Base-by-base conservation (phyloP, 331 rosid genomes). In the Malus hybrid region DNA sequence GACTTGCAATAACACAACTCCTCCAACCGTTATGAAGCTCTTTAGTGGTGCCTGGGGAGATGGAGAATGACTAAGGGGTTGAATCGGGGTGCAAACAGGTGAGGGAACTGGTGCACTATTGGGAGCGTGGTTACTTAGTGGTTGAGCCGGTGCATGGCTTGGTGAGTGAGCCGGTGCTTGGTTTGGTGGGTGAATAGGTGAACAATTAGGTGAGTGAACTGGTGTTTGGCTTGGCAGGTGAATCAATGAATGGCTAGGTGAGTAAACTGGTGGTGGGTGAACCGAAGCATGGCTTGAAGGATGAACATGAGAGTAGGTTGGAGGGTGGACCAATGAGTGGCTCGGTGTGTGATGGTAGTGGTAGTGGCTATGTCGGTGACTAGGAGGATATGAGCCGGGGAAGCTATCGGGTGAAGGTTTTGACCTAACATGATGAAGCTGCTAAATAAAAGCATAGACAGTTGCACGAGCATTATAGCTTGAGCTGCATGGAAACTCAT, bases 1-100 rank as follows among this genome's bases (percentile, higher is more conserved):
- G 90, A 73, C 76, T 90, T 88, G 80, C 88, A 82, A 34, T 81
- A 92, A 46, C 42, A 92, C 97, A 54, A 92, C 92, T 1, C 96
- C 93, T 77, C 88, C 85, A 20, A 92, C 92, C 0, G 92, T 87
- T 0, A 87, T 76, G 20, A 83, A 86, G 77, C 87, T 85, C 63
- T 88, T 86, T 3, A 78, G 82, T 7, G 87, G 85, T 8, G 86
- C 22, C 4, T 57, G 84, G 32, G 29, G 77, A 10, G 62, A 1
- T 71, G 81, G 74, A 36, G 69, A 80, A 57, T 55, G 81, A 20
- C 15, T 3, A 0, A 83, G 85, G 0, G 90, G 76, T 20, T 75
- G 79, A 72, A 69, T 71, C 3, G 79, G 82, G 27, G 80, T 55
- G 20, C 42, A 81, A 50, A 13, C 9, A 6, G 62, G 62, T 6